A percentile compares a stretch with the other conserved stretches of the same genome.
Conservation (phyloP, 257 asterid species). For the Craterostigma plantagineum region DNA sequence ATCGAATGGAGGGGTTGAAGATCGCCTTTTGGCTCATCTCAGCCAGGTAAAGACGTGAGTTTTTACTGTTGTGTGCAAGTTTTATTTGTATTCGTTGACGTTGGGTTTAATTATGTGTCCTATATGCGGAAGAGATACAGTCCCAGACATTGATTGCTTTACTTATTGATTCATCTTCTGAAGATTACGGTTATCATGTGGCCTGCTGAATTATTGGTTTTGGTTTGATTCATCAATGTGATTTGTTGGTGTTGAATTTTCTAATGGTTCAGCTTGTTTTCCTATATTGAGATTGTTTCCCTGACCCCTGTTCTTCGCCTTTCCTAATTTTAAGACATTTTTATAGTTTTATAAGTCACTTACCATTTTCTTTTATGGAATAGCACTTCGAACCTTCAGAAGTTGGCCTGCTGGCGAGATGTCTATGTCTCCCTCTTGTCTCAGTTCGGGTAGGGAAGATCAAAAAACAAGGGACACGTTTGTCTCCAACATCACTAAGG, state of each 20-base stretch:
- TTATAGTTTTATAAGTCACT: background rate
- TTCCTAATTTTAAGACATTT: background rate
- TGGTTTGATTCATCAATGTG: too few species aligned
- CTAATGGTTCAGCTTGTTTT: too few species aligned
- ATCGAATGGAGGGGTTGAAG: slow-evolving; percentile 59
- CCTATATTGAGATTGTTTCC: background rate
- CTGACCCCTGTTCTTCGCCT: too few species aligned
- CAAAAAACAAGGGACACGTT: slow-evolving; percentile 41
- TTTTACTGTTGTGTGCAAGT: too few species aligned
- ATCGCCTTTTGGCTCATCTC: slow-evolving; percentile 55
- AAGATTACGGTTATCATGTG: too few species aligned
- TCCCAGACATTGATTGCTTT: too few species aligned
- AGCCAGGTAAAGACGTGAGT: slow-evolving; percentile 35
- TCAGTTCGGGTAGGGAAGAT: slow-evolving; percentile 86
- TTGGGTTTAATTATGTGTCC: too few species aligned
- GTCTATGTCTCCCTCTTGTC: slow-evolving; percentile 83
- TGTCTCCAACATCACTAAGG: slow-evolving; percentile 75
- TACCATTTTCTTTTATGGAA: slow-evolving; percentile 1
- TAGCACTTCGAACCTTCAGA: slow-evolving; percentile 89
- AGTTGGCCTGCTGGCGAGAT: slow-evolving; percentile 78
- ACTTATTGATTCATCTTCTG: too few species aligned
- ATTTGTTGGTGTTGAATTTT: too few species aligned
- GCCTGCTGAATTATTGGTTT: too few species aligned
- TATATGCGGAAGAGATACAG: too few species aligned
- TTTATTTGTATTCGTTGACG: too few species aligned